These are phyloP conservation scores for Phytophthora chlamydospora DNA, from an alignment of 352 stramenopile species.

Conservation along the genomic window DNA sequence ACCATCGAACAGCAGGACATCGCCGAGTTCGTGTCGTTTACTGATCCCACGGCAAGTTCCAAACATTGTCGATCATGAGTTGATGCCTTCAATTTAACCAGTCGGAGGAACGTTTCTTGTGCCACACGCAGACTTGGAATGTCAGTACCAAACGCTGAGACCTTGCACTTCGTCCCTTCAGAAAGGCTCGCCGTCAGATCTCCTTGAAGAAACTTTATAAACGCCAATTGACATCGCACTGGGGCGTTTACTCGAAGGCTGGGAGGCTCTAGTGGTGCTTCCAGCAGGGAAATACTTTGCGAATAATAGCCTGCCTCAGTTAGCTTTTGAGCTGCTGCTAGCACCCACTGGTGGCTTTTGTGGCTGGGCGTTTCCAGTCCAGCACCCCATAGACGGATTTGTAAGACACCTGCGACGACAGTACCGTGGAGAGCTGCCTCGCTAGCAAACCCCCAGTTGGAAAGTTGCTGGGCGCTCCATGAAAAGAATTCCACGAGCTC, in stretches of 20 bases:
- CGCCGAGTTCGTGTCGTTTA: constrained; percentile 13
- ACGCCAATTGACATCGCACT: constrained; percentile 31
- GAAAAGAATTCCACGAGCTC: constrained; percentile 33
- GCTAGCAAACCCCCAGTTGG: constrained; percentile 28
- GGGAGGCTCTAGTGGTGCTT: constrained; percentile 3
- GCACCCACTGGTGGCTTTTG: constrained; percentile 3
- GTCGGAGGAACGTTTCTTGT: constrained; percentile 24
- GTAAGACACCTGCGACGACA: constrained; percentile 25
- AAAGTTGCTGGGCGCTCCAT: constrained; percentile 17
- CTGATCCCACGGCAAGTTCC: neutral
- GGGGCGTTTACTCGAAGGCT: neutral
- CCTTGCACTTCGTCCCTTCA: constrained; percentile 12
- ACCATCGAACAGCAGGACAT: constrained; percentile 9
- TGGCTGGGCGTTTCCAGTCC: neutral
- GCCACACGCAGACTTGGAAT: constrained; percentile 32
- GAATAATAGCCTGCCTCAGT: constrained; percentile 36
- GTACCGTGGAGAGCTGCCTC: constrained; percentile 36
- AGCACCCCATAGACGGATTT: constrained; percentile 10
- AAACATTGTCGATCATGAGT: constrained; percentile 33
- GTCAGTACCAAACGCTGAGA: neutral
- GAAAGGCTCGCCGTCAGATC: constrained; percentile 21
- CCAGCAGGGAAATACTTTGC: constrained; percentile 25
- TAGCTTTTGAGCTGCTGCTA: constrained; percentile 19
- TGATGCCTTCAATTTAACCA: constrained; percentile 25
- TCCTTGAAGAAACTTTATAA: constrained; percentile 40